A percentile compares a stretch with the other conserved stretches of the same genome.
Evolutionary conservation across 371 early-diverging fungal species (phyloP).

Genomic region (Coemansia sp.): DNA sequence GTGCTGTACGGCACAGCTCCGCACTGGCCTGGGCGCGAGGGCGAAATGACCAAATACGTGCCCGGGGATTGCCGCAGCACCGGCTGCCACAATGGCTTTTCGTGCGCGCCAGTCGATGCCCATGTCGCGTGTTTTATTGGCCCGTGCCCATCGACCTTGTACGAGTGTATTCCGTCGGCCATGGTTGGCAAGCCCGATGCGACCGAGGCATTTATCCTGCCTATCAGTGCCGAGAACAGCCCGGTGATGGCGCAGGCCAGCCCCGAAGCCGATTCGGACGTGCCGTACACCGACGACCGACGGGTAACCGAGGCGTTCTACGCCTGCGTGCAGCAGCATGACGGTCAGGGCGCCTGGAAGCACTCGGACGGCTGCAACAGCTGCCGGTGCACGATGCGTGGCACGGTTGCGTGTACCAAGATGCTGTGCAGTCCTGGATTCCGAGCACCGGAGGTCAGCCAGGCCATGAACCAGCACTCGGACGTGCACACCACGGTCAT

Average conservation of each 20-base stretch:
- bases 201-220: conserved; percentile 7
- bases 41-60: not conserved
- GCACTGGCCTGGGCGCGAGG: not conserved
- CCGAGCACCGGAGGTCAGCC: not conserved
- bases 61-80: conserved; percentile 32
- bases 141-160: conserved; percentile 30
- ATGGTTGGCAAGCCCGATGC: conserved; percentile 21
- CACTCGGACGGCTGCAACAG: conserved; percentile 36
- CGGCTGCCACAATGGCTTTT: conserved; percentile 23
- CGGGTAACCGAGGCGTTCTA: conserved; percentile 28
- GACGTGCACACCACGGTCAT: conserved; percentile 25
- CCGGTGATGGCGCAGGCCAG: conserved; percentile 1
- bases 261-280: conserved; percentile 1
- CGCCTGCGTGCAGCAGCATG: conserved; percentile 30
- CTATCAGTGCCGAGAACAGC: conserved; percentile 5
- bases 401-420: conserved; percentile 37
- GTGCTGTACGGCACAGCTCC: not conserved
- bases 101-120: conserved; percentile 18
- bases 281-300: not conserved
- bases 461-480: not conserved
- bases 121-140: conserved; percentile 26
- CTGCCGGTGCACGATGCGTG: conserved; percentile 26
- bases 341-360: conserved; percentile 23
- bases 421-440: conserved; percentile 16
- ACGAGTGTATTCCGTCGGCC: conserved; percentile 29